Percentiles rank a stretch among this genome's conserved stretches.
These are phyloP conservation scores for Annona cherimola DNA, from an alignment of 164 flowering plant species.

Conservation along the genomic window DNA sequence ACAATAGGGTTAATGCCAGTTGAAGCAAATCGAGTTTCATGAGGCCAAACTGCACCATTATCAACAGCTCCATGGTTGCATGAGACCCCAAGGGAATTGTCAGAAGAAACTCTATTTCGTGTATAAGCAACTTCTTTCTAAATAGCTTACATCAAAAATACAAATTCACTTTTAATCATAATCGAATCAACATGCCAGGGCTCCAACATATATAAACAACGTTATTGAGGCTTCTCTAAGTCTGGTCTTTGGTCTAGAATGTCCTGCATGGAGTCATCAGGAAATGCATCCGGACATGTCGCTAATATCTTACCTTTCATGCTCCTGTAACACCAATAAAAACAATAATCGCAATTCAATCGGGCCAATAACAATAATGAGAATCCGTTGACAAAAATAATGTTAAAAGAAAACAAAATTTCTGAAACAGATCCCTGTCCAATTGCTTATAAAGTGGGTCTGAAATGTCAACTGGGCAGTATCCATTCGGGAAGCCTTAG, in stretches of 20 bases:
- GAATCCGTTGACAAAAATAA: not conserved
- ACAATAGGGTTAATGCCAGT: no score
- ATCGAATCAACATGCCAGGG: not conserved
- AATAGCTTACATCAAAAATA: not conserved
- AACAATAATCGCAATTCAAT: not conserved
- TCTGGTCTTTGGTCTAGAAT: slow-evolving; percentile 70
- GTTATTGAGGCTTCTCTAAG: slow-evolving; percentile 53
- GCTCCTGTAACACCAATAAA: slow-evolving; percentile 36
- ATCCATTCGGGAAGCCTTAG: no score
- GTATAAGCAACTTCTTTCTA: not conserved
- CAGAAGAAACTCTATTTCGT: no score
- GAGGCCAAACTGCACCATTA: no score
- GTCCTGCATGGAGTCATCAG: slow-evolving; percentile 44
- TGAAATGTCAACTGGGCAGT: no score
- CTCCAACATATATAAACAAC: not conserved
- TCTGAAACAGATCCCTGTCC: no score
- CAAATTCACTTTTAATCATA: not conserved
- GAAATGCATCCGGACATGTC: slow-evolving; percentile 89
- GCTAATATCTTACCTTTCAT: slow-evolving; percentile 63
- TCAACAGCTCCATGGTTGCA: no score
- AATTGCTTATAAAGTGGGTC: no score
- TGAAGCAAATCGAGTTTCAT: no score
- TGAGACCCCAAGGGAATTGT: no score
- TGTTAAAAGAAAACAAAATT: not conserved
- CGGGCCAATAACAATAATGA: not conserved